Percentiles rank a stretch among this genome's conserved stretches.
Evolutionary conservation across 2,329 filamentous ascomycete genomes (phyloP).

Genomic region (Ophiostoma sp.): DNA sequence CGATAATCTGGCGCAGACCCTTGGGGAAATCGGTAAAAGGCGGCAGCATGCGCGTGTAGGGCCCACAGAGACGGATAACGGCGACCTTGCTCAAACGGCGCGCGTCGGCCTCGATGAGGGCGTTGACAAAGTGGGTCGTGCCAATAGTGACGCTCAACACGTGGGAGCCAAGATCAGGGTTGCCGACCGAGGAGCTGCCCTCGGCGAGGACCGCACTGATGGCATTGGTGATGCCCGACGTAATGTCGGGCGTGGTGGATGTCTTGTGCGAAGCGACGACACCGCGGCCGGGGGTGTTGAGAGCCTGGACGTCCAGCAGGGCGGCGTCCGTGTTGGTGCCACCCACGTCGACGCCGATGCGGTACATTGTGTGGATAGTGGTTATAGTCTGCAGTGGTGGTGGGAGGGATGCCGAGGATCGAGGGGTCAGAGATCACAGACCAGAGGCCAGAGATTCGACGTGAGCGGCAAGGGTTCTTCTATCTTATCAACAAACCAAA

Average conservation of each 20-base stretch:
- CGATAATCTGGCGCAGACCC: conserved; percentile 37
- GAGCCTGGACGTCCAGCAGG: conserved; percentile 28
- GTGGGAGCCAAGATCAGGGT: conserved; percentile 6
- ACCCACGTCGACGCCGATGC: conserved; percentile 6
- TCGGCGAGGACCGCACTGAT: conserved; percentile 23
- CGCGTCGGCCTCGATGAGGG: conserved; percentile 24
- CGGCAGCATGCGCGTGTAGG: conserved; percentile 11
- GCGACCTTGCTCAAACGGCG: conserved; percentile 31
- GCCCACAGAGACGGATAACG: conserved; percentile 33
- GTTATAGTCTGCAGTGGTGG: neutral
- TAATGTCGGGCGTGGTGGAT: conserved; percentile 34
- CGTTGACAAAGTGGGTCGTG: conserved; percentile 24
- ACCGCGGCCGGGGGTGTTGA: conserved; percentile 28
- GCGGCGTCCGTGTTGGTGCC: conserved; percentile 28
- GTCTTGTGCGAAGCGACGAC: conserved; percentile 27
- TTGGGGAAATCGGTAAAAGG: conserved; percentile 2
- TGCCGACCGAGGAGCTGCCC: neutral
- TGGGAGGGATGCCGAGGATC: neutral
- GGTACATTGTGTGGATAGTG: conserved; percentile 19
- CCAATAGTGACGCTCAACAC: conserved; percentile 27
- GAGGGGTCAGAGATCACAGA: neutral
- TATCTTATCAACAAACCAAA: neutral
- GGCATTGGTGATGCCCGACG: conserved; percentile 26
- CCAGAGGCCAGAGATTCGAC: too few relatives aligned
- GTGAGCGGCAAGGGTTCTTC: neutral